Conservation (phyloP, 75 land plant genomes). For the Cunninghamia lanceolata region DNA sequence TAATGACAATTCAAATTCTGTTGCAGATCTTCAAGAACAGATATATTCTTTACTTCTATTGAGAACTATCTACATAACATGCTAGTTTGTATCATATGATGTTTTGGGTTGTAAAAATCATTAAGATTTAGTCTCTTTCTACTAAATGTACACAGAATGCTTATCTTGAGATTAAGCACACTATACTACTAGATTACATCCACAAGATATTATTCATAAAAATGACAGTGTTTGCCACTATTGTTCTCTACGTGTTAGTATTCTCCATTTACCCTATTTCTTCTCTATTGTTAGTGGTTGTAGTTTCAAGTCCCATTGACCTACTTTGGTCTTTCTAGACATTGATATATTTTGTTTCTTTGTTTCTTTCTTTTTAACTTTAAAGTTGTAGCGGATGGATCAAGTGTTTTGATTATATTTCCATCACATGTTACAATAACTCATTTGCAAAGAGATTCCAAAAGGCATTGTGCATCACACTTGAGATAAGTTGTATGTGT, state of each 20-base stretch:
- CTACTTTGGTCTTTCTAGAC: too few species aligned
- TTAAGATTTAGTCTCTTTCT: too few species aligned
- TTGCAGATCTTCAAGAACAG: too few species aligned
- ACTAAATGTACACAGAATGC: neutral
- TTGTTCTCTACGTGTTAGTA: neutral
- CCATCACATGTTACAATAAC: conserved; percentile 93
- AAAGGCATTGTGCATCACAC: conserved; percentile 72
- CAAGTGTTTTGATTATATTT: conserved; percentile 58
- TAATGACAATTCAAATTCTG: too few species aligned
- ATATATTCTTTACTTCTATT: neutral
- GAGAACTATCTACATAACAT: neutral
- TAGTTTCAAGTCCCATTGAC: too few species aligned
- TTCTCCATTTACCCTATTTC: too few species aligned
- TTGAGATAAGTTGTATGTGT: conserved; percentile 26
- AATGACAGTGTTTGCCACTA: neutral
- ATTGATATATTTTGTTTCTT: too few species aligned
- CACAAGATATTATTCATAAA: neutral
- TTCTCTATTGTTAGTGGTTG: too few species aligned
- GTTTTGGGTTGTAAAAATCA: too few species aligned
- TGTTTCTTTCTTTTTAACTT: too few species aligned
- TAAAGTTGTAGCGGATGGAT: conserved; percentile 50
- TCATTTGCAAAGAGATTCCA: conserved; percentile 74
- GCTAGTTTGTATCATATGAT: too few species aligned
- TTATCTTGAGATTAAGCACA: neutral
- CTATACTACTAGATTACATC: neutral